Base-by-base conservation (phyloP, 371 early-diverging fungal genomes). In the Rhizoclosmatium hyalinum region DNA sequence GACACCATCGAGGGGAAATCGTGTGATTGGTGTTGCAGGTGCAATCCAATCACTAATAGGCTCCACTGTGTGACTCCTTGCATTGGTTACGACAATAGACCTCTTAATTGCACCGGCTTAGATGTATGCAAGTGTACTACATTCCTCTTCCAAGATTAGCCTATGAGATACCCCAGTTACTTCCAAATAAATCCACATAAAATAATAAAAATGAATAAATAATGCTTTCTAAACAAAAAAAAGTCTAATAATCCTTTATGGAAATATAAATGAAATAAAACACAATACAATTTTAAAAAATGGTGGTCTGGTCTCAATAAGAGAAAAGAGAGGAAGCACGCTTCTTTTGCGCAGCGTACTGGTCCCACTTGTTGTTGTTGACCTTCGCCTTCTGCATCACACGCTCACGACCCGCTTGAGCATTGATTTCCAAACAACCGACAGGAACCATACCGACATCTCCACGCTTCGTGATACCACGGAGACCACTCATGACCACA, bases 361-460 rank as follows among this genome's bases (percentile, higher is more conserved):
- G 58, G 45, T 21, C 58, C 58, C 43, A 5, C 3, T 55, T 12
- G 10, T 41, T 14, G 2, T 8, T 46, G 3, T 6, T 12, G 19
- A 12, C 44, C 50, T 58, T 62, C 4, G 45, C 62, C 14, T 71
- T 71, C 57, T 54, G 53, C 46, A 71, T 17, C 10, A 71, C 72
- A n/a, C 46, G 58, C 50, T 54, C 61, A 44, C 61, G 72, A 32
- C 61, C 72, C 2, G 19, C 72, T 8, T 14, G 2, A 2, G 41
- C 19, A 21, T 12, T 19, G 19, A 71, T 58, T 41, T 71, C 72
- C 41, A 71, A 32, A n/a, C 19, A 58, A 19, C 62, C 62, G 14
- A 62, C 72, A 5, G 72, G 72, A 62, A 71, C 46, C 72, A 71
- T 62, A 1, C 72, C 72, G 21, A 61, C 72, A 62, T 71, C 72